phyloP scores from a whole-genome alignment of 331 rosid genomes.

The Rosa hybrid region DNA sequence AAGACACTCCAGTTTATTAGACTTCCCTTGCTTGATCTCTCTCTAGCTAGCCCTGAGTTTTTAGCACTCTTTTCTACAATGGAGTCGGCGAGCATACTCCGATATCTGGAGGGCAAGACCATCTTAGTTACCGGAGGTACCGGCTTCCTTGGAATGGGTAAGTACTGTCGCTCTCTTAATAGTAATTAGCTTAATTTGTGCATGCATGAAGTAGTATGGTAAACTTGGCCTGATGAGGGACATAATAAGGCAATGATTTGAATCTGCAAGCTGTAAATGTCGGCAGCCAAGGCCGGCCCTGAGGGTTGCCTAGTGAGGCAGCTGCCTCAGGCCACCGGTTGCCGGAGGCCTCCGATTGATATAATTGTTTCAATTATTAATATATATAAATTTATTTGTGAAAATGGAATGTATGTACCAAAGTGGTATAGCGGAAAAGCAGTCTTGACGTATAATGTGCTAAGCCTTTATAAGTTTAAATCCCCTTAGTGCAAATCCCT shows the following conservation, averaged over 20 bases:
- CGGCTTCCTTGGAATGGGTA: conserved; percentile 73
- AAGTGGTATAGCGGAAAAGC: too few relatives aligned
- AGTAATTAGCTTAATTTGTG: too few relatives aligned
- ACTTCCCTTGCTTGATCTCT: not conserved
- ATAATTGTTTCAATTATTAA: too few relatives aligned
- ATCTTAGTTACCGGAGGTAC: conserved; percentile 65
- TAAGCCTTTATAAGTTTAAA: too few relatives aligned
- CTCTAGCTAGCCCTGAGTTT: not conserved
- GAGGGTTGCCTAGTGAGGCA: too few relatives aligned
- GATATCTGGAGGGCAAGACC: conserved; percentile 53
- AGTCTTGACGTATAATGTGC: too few relatives aligned
- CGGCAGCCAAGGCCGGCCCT: not conserved
- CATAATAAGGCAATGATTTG: not conserved
- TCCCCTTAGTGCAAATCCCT: too few relatives aligned
- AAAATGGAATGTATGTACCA: too few relatives aligned
- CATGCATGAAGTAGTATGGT: too few relatives aligned
- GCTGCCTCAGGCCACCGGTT: too few relatives aligned
- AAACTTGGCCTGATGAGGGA: not conserved
- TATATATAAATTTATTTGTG: too few relatives aligned
- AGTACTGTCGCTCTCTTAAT: not conserved
- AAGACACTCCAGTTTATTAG: not conserved
- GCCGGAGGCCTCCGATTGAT: too few relatives aligned
- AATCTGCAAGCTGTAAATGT: not conserved
- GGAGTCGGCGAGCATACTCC: conserved; percentile 55
- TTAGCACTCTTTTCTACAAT: conserved; percentile 12